A percentile compares a stretch with the other conserved stretches of the same genome.
phyloP scores from a whole-genome alignment of 2,329 filamentous ascomycete genomes.

The Botrytis galanthina region DNA sequence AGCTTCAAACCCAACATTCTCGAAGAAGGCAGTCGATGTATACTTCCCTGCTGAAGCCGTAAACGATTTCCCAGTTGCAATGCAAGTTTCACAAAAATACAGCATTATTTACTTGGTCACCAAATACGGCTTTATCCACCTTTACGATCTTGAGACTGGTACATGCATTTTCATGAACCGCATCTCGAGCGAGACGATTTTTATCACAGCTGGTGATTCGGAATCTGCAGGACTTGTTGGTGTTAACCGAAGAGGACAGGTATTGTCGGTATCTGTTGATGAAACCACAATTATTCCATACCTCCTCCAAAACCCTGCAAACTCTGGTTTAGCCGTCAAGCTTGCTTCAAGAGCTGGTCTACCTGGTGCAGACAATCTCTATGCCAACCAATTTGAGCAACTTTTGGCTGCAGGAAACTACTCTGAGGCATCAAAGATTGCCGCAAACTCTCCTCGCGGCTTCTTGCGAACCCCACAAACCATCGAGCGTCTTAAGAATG shows the following conservation, averaged over 20 bases:
- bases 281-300: slow-evolving; percentile 91
- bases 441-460: slow-evolving; percentile 91
- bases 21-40: slow-evolving; percentile 95
- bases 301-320: slow-evolving; percentile 92
- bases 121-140: slow-evolving; percentile 98
- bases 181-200: slow-evolving; percentile 98
- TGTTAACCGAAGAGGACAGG: slow-evolving; percentile 97
- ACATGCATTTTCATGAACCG: slow-evolving; percentile 99
- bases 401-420: slow-evolving; percentile 78
- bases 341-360: slow-evolving; percentile 91
- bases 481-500: slow-evolving; percentile 90
- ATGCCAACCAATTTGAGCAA: slow-evolving; percentile 89
- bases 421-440: slow-evolving; percentile 87
- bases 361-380: slow-evolving; percentile 90
- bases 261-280: slow-evolving; percentile 89
- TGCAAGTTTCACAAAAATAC: slow-evolving; percentile 96
- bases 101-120: slow-evolving; percentile 96
- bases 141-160: slow-evolving; percentile 95
- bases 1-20: slow-evolving; percentile 81
- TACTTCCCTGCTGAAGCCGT: slow-evolving; percentile 95
- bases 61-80: slow-evolving; percentile 96
- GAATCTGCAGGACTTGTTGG: slow-evolving; percentile 86
- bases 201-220: slow-evolving; percentile 82
- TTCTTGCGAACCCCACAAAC: slow-evolving; percentile 94
- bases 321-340: slow-evolving; percentile 91